These are phyloP conservation scores for Sporothrix pallida DNA, from an alignment of 2,329 filamentous ascomycete genomes.

Conservation along the genomic window DNA sequence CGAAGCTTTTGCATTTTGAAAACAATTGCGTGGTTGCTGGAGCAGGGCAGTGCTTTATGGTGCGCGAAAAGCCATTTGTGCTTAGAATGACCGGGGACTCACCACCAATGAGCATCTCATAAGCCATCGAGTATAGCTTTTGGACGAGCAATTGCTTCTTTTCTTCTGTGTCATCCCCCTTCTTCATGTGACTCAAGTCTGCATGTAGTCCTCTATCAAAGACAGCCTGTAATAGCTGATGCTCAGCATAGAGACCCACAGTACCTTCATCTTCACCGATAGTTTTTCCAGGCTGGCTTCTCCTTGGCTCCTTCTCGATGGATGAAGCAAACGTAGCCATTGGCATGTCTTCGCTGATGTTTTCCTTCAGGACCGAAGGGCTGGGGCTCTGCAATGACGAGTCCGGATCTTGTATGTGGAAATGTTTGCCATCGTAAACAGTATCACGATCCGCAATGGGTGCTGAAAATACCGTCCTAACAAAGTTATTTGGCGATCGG, in stretches of 20 bases:
- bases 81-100: slow-evolving; percentile 9
- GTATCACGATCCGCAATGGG: background rate
- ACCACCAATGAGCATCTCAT: slow-evolving; percentile 34
- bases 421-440: too few species aligned
- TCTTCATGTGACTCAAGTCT: background rate
- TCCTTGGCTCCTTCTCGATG: too few species aligned
- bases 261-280: background rate
- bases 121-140: slow-evolving; percentile 27
- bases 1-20: background rate
- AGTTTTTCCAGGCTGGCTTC: too few species aligned
- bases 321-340: too few species aligned
- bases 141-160: slow-evolving; percentile 27
- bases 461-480: background rate
- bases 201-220: slow-evolving; percentile 27
- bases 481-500: background rate
- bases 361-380: too few species aligned
- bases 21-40: background rate
- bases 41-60: slow-evolving; percentile 1
- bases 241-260: slow-evolving; percentile 27
- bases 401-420: too few species aligned
- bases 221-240: slow-evolving; percentile 32
- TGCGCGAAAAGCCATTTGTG: slow-evolving; percentile 3
- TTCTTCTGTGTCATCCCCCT: background rate
- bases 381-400: too few species aligned
- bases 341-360: too few species aligned